These are phyloP conservation scores for Iberis amara DNA, from an alignment of 441 rosid species.

Conservation along the genomic window DNA sequence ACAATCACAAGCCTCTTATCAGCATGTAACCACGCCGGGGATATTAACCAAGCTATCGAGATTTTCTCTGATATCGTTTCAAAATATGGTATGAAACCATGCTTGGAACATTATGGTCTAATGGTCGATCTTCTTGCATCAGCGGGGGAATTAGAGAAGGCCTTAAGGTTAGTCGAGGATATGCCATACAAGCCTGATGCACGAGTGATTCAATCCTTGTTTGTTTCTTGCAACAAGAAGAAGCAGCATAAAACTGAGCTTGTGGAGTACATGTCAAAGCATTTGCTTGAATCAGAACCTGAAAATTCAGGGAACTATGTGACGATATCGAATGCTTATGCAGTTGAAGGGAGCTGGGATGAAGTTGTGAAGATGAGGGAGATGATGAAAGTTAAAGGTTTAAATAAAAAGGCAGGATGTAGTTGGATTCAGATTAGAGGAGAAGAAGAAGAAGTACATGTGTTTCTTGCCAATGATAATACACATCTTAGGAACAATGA, in stretches of 20 bases:
- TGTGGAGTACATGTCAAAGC: slow-evolving; percentile 35
- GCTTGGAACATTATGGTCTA: slow-evolving; percentile 52
- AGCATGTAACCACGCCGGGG: slow-evolving; percentile 41
- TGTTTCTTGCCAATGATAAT: slow-evolving; percentile 41
- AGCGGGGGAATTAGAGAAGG: slow-evolving; percentile 41
- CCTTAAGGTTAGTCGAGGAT: slow-evolving; percentile 29
- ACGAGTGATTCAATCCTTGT: slow-evolving; percentile 40
- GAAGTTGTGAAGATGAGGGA: slow-evolving; percentile 40
- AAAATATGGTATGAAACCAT: slow-evolving; percentile 29
- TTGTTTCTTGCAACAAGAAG: slow-evolving; percentile 36
- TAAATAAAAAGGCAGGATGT: slow-evolving; percentile 45
- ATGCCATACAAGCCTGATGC: slow-evolving; percentile 50
- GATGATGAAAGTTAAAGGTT: slow-evolving; percentile 42
- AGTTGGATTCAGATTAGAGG: slow-evolving; percentile 47
- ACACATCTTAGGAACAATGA: slow-evolving; percentile 34
- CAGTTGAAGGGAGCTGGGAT: slow-evolving; percentile 40
- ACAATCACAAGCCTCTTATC: slow-evolving; percentile 42
- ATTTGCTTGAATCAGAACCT: slow-evolving; percentile 36
- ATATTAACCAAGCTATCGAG: slow-evolving; percentile 38
- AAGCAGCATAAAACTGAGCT: slow-evolving; percentile 34
- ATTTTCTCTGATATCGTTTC: slow-evolving; percentile 36
- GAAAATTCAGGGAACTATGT: slow-evolving; percentile 48
- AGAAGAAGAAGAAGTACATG: slow-evolving; percentile 31
- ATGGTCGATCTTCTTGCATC: slow-evolving; percentile 40
- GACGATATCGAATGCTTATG: slow-evolving; percentile 46